Evolutionary conservation across 352 stramenopile species (phyloP).

Genomic region (Salisapilia sapeloensis): DNA sequence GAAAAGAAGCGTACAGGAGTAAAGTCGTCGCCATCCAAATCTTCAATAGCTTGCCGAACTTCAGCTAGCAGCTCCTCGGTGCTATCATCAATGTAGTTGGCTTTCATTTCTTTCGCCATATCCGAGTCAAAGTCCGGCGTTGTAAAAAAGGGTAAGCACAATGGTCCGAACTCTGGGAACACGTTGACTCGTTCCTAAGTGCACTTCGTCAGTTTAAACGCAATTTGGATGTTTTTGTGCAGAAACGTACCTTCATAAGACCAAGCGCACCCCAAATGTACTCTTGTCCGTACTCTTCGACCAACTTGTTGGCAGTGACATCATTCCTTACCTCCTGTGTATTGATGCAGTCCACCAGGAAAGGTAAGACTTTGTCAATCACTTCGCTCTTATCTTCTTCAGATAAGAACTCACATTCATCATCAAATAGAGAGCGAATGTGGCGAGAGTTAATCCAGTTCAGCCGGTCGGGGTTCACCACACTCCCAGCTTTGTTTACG

Average conservation of each 20-base stretch:
- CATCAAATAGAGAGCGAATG: constrained; percentile 55
- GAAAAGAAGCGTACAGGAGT: constrained; percentile 15
- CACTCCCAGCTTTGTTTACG: constrained; percentile 77
- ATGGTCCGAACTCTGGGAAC: constrained; percentile 59
- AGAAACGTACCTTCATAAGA: constrained; percentile 52
- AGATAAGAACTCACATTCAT: constrained; percentile 14
- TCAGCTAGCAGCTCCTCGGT: constrained; percentile 37
- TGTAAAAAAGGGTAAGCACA: constrained; percentile 60
- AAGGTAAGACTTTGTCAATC: constrained; percentile 43
- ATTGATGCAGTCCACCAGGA: constrained; percentile 34
- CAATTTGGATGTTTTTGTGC: constrained; percentile 1
- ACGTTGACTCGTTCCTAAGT: constrained; percentile 67
- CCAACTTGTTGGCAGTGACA: constrained; percentile 11
- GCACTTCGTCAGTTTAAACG: no score
- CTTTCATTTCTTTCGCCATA: constrained; percentile 41
- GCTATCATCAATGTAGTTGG: constrained; percentile 49
- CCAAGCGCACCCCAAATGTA: constrained; percentile 66
- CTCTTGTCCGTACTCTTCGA: constrained; percentile 33
- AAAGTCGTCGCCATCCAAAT: constrained; percentile 47
- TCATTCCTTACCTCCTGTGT: constrained; percentile 14
- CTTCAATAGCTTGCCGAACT: constrained; percentile 19
- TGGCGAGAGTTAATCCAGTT: constrained; percentile 84
- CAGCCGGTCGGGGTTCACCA: constrained; percentile 76
- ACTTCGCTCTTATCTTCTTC: constrained; percentile 19
- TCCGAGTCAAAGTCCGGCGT: constrained; percentile 28